Conservation (phyloP, 768 basidiomycete genomes). For the Suillus spraguei region DNA sequence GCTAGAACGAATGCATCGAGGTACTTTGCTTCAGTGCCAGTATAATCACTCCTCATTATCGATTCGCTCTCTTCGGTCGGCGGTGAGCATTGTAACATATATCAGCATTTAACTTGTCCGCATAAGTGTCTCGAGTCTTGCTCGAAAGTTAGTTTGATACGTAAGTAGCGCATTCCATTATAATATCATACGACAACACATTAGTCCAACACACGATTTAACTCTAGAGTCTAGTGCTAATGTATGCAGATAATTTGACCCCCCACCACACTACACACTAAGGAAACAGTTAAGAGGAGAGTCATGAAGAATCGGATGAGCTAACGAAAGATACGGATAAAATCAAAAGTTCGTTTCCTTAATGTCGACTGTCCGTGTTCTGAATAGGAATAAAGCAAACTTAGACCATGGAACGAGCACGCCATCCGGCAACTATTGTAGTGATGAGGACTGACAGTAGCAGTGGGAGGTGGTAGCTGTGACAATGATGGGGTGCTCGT, state of each 20-base stretch:
- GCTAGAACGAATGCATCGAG: not conserved
- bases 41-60: not conserved
- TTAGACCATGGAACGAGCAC: not conserved
- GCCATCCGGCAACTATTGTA: not conserved
- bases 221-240: not conserved
- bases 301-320: not conserved
- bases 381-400: not conserved
- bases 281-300: not conserved
- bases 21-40: not conserved
- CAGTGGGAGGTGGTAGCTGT: not conserved
- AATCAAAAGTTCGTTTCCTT: not conserved
- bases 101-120: too few relatives aligned
- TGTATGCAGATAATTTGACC: not conserved
- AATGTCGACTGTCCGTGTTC: not conserved
- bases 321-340: not conserved
- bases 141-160: not conserved
- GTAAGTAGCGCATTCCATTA: not conserved
- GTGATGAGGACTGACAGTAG: not conserved
- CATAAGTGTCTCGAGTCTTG: not conserved
- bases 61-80: too few relatives aligned
- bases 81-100: too few relatives aligned
- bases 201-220: not conserved
- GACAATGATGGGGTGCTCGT: not conserved
- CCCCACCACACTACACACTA: not conserved
- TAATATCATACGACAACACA: not conserved